Evolutionary conservation across 305 asterid species (phyloP), one percentile per base, ranked within the genome.

Genomic region (Fraxinus latifolia): DNA sequence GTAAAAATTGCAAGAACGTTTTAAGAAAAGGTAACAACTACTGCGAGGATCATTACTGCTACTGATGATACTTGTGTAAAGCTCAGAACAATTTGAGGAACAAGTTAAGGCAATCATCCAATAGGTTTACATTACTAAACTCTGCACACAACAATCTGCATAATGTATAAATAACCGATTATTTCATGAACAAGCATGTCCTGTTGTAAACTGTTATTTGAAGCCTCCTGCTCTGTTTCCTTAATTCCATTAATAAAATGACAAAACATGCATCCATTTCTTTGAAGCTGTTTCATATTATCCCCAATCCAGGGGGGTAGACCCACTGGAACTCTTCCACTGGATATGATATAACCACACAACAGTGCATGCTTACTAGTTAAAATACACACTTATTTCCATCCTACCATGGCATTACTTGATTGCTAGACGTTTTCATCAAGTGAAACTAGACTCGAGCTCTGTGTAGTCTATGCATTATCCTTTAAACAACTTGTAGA

Each of bases 1-100:
- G 94, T 74, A 39, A 70, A 81, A 19, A 76, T 17, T 31, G 47
- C 34, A 83, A 32, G 67, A 23, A 1, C 34, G 50, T 62, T 62
- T 11, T 2, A 62, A 14, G 60, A 47, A 47, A 47, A 14, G 5
- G 19, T 14, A 47, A 47, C 19, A n/a, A 47, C 60, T 47, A 14
- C 15, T 15, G 4, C 60, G 0, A 47, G 60, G n/a, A 44, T 44
- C 55, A 44, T 44, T 44, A 44, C 55, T 44, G 55, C 55, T 44
- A 44, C 55, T 44, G n/a, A 12, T 12, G 55, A 44, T 44, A 44
- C 55, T 44, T 44, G 15, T 12, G 55, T 11, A 44, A 44, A 11
- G n/a, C 55, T 44, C 55, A 11, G n/a, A 11, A 39, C 47, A 39
- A 39, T 39, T 39, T 39, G 5, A 44, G 55, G n/a, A 11, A 44